These are phyloP conservation scores for Lasiosphaeriaceae sp. DNA, from an alignment of 495 filamentous ascomycete genomes.

Conservation along the genomic window DNA sequence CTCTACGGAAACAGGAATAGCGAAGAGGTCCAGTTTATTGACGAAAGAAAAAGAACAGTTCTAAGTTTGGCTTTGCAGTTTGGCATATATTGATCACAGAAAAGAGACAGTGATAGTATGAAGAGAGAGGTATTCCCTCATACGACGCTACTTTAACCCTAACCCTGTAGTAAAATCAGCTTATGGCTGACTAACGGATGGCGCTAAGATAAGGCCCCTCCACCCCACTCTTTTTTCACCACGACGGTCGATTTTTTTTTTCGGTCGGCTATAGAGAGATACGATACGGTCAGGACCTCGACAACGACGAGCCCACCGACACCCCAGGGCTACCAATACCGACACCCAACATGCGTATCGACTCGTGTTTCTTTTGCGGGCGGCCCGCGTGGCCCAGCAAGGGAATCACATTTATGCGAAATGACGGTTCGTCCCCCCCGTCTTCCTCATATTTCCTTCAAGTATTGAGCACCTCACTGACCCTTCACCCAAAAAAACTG, in stretches of 20 bases:
- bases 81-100: too few relatives aligned
- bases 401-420: constrained; percentile 69
- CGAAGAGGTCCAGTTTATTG: too few relatives aligned
- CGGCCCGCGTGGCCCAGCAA: constrained; percentile 79
- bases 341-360: constrained; percentile 49
- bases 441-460: neutral
- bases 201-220: constrained; percentile 9
- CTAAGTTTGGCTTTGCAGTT: too few relatives aligned
- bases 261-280: neutral
- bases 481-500: neutral
- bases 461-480: neutral
- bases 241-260: constrained; percentile 17
- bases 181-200: neutral
- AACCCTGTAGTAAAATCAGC: too few relatives aligned
- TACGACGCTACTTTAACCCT: too few relatives aligned
- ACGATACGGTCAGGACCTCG: neutral
- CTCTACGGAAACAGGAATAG: too few relatives aligned
- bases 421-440: constrained; percentile 58
- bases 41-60: too few relatives aligned
- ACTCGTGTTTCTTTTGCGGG: constrained; percentile 90
- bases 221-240: constrained; percentile 13
- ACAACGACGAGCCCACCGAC: constrained; percentile 10
- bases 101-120: too few relatives aligned
- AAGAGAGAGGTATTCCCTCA: too few relatives aligned
- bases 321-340: constrained; percentile 8